Base-by-base conservation (phyloP, 164 flowering plant species). In the Akebia trifoliata region DNA sequence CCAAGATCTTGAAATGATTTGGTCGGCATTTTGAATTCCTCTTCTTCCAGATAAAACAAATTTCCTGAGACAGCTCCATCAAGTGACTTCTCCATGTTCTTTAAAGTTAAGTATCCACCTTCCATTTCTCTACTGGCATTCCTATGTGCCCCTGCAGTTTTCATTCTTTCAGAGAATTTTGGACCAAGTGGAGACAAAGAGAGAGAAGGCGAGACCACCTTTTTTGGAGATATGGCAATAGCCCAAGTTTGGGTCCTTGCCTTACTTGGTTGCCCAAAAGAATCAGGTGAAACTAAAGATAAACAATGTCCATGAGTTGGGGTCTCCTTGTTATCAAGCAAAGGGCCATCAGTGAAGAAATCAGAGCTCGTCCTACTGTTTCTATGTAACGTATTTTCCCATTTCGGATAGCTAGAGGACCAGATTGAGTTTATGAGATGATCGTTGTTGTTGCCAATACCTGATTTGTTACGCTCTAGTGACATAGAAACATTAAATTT, bases 161-260 rank as follows among this genome's bases (percentile, higher is more conserved):
- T 74, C 63, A 73, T 65, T 60, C 80, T 76, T 47, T 69, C 86
- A 49, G 63, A 64, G 58, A 76, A 71, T 47, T 77, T 80, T 31
- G 84, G 96, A 69, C 94, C 88, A 64, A 87, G 92, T 52, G 97
- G 97, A 38, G 97, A 91, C 65, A 73, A 65, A 38, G 88, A 85
- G 30, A 76, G 71, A 12, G 87, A 76, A 69, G 79, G 61, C 15
- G 84, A 78, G 26, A 46, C 43, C 30, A 36, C 55, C 71, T 65
- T 67, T 47, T 67, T 53, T 2, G 70, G 61, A 29, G 75, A 62
- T 52, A 77, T 67, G 22, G 78, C 47, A 37, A 70, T 49, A 17
- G 64, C 59, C 40, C 63, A 64, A 47, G 72, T 50, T 40, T 32
- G 67, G 15, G 55, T 34, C 62, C 71, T 65, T 50, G 49, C 58